phyloP scores from a whole-genome alignment of 2,329 filamentous ascomycete species.

The Coleophoma crateriformis region DNA sequence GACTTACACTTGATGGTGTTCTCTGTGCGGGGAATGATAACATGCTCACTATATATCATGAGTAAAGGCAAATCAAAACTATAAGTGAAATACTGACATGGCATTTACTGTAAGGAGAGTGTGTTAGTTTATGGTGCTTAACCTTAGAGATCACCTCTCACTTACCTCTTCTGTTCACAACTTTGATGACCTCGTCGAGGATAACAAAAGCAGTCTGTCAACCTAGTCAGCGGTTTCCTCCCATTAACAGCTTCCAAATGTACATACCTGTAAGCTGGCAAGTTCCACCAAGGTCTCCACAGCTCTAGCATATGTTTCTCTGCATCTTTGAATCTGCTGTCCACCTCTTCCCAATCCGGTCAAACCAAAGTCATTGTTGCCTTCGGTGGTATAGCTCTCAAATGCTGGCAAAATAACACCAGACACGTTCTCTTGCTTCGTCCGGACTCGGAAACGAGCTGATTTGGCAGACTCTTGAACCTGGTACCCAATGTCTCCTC shows the following conservation, averaged over 20 bases:
- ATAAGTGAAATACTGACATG: constrained; percentile 56
- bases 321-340: constrained; percentile 90
- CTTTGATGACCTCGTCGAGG: constrained; percentile 97
- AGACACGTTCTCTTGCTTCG: constrained; percentile 97
- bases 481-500: constrained; percentile 93
- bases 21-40: constrained; percentile 96
- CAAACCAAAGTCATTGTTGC: constrained; percentile 91
- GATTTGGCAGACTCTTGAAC: constrained; percentile 93
- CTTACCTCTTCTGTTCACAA: constrained; percentile 89
- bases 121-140: no score
- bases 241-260: not conserved
- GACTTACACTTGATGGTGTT: constrained; percentile 94
- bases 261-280: constrained; percentile 72
- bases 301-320: constrained; percentile 92
- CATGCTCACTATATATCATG: constrained; percentile 59
- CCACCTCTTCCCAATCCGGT: constrained; percentile 95
- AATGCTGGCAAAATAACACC: constrained; percentile 92
- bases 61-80: constrained; percentile 3
- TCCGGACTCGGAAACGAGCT: constrained; percentile 86
- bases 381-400: constrained; percentile 83
- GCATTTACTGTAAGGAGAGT: constrained; percentile 65
- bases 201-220: constrained; percentile 88
- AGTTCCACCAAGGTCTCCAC: constrained; percentile 95
- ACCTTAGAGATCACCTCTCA: constrained; percentile 1
- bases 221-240: constrained; percentile 3